These are phyloP conservation scores for Yarrowia sp. DNA, from an alignment of 805 yeast species.

Conservation along the genomic window DNA sequence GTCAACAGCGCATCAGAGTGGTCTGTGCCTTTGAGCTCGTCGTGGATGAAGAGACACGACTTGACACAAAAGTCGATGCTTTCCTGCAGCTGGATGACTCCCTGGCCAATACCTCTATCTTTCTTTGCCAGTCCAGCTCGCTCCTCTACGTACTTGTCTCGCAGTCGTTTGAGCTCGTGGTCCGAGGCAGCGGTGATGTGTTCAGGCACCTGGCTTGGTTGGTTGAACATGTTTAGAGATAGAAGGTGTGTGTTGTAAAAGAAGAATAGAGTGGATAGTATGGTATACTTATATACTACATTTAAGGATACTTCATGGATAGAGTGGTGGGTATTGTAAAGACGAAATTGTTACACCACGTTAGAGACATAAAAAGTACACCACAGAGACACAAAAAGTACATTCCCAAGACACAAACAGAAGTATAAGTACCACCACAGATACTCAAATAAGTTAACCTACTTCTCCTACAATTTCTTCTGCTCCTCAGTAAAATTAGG, in stretches of 20 bases:
- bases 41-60: conserved; percentile 3
- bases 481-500: conserved; percentile 10
- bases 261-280: too few relatives aligned
- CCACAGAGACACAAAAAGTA: too few relatives aligned
- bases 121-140: background rate
- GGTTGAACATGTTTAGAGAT: background rate
- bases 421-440: too few relatives aligned
- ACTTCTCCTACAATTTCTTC: background rate
- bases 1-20: background rate
- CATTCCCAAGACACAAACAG: too few relatives aligned
- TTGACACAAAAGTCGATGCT: conserved; percentile 4
- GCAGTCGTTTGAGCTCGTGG: background rate
- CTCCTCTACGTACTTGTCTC: background rate
- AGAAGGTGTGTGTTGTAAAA: background rate
- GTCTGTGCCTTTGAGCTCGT: background rate
- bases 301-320: background rate
- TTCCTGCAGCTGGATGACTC: conserved; percentile 5
- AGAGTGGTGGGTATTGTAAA: background rate
- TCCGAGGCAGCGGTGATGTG: background rate
- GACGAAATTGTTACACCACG: background rate
- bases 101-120: background rate
- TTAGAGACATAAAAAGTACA: background rate
- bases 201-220: conserved; percentile 1
- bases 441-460: background rate
- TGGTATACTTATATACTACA: too few relatives aligned